These are phyloP conservation scores for Emergomyces orientalis DNA, from an alignment of 2,329 filamentous ascomycete species.

Conservation along the genomic window DNA sequence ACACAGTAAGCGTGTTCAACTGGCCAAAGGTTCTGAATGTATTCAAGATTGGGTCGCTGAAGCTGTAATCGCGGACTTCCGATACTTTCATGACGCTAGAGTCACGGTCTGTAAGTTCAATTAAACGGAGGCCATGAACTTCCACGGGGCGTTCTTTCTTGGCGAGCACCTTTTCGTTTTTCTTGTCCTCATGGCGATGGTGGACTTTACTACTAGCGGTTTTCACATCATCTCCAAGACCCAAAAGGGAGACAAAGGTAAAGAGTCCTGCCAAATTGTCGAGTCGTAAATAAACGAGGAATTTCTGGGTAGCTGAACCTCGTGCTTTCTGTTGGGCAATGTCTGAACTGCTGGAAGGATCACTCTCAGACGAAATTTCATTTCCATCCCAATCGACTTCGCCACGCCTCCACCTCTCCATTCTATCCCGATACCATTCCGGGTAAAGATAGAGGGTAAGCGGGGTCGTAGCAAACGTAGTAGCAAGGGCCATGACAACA, in stretches of 20 bases:
- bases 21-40: conserved; percentile 83
- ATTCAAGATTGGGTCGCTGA: conserved; percentile 77
- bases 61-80: conserved; percentile 63
- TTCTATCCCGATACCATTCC: conserved; percentile 63
- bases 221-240: conserved; percentile 40
- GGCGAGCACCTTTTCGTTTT: conserved; percentile 15
- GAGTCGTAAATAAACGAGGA: conserved; percentile 73
- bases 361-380: conserved; percentile 31
- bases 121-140: conserved; percentile 74
- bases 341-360: conserved; percentile 38
- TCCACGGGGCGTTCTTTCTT: conserved; percentile 44
- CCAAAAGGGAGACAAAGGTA: conserved; percentile 70
- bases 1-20: conserved; percentile 72
- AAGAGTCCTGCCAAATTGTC: conserved; percentile 77
- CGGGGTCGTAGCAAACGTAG: conserved; percentile 75
- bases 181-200: conserved; percentile 23
- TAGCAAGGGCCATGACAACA: conserved; percentile 84
- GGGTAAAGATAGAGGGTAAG: conserved; percentile 67
- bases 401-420: conserved; percentile 65
- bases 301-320: conserved; percentile 47
- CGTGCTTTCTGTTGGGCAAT: conserved; percentile 43
- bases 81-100: conserved; percentile 93
- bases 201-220: conserved; percentile 28
- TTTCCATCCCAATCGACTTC: conserved; percentile 85
- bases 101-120: conserved; percentile 82